Conservation (phyloP, 2,329 filamentous ascomycete genomes). For the Microdochium nivale region DNA sequence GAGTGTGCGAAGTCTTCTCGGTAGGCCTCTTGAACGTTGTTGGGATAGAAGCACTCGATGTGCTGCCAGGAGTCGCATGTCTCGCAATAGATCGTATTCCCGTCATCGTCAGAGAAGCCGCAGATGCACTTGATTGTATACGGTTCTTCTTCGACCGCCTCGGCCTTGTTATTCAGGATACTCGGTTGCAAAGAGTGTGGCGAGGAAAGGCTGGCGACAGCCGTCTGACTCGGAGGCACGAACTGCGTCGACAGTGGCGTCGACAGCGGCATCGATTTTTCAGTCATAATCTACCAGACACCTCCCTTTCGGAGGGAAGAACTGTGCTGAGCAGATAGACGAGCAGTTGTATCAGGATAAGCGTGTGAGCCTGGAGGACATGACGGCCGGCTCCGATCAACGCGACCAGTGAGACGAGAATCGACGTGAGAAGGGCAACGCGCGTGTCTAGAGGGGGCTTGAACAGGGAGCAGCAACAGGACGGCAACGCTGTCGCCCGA, state of each 20-base stretch:
- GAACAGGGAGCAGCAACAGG: neutral
- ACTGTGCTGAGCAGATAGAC: neutral
- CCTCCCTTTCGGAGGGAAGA: slow-evolving; percentile 28
- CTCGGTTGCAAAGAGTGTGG: neutral
- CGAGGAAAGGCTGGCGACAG: slow-evolving; percentile 26
- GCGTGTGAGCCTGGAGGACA: neutral
- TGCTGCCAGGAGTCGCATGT: slow-evolving; percentile 97
- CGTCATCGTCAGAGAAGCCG: slow-evolving; percentile 87
- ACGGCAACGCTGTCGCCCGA: neutral
- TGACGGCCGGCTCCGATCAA: neutral
- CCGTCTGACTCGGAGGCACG: slow-evolving; percentile 44
- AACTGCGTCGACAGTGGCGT: slow-evolving; percentile 44
- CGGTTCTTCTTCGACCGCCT: slow-evolving; percentile 65
- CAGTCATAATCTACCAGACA: slow-evolving; percentile 52
- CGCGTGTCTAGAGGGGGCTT: neutral
- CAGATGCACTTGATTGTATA: slow-evolving; percentile 99
- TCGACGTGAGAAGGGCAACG: neutral
- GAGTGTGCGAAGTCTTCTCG: slow-evolving; percentile 69
- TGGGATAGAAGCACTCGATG: slow-evolving; percentile 87
- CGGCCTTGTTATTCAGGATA: slow-evolving; percentile 28
- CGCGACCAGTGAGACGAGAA: neutral
- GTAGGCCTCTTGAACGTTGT: slow-evolving; percentile 63
- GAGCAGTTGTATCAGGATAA: neutral
- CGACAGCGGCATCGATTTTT: slow-evolving; percentile 43
- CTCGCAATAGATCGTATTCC: slow-evolving; percentile 95